phyloP scores from a whole-genome alignment of 2,329 filamentous ascomycete genomes.

The Intubia oerlemansii region DNA sequence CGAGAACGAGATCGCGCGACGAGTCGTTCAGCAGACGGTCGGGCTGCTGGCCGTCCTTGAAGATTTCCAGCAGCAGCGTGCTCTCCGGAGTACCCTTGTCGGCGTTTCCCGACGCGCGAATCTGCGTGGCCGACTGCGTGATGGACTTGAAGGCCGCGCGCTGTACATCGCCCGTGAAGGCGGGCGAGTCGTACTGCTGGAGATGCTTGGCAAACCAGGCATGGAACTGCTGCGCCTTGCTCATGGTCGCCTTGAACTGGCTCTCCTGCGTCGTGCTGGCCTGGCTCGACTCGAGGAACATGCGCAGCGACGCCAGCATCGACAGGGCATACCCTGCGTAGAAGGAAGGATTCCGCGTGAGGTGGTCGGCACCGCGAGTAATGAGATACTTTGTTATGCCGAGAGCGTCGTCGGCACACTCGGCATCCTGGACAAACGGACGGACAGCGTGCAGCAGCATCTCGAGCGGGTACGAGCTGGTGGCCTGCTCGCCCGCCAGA shows the following conservation, averaged over 20 bases:
- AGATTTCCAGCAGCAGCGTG: constrained; percentile 54
- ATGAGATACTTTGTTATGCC: constrained; percentile 76
- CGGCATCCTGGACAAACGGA: constrained; percentile 57
- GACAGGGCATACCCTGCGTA: constrained; percentile 63
- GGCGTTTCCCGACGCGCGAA: constrained; percentile 48
- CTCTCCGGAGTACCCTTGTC: constrained; percentile 54
- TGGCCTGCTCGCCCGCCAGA: constrained; percentile 51
- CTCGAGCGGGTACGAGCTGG: constrained; percentile 64
- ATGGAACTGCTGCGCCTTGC: constrained; percentile 55
- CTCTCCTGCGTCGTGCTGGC: constrained; percentile 69
- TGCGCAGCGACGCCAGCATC: constrained; percentile 54
- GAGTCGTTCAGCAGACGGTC: constrained; percentile 46
- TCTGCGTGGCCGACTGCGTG: constrained; percentile 43
- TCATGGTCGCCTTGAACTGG: constrained; percentile 58
- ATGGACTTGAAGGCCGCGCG: constrained; percentile 42
- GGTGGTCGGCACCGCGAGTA: constrained; percentile 39
- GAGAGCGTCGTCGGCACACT: constrained; percentile 79
- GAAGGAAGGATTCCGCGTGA: constrained; percentile 49
- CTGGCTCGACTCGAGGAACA: constrained; percentile 54
- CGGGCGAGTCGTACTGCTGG: constrained; percentile 32
- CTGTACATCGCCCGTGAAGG: constrained; percentile 25
- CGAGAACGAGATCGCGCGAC: constrained; percentile 48
- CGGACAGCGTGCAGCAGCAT: constrained; percentile 71
- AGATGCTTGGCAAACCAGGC: constrained; percentile 58
- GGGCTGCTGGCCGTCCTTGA: constrained; percentile 46